Evolutionary conservation across 306 rosid species (phyloP).

Genomic region (Neltuma alba): DNA sequence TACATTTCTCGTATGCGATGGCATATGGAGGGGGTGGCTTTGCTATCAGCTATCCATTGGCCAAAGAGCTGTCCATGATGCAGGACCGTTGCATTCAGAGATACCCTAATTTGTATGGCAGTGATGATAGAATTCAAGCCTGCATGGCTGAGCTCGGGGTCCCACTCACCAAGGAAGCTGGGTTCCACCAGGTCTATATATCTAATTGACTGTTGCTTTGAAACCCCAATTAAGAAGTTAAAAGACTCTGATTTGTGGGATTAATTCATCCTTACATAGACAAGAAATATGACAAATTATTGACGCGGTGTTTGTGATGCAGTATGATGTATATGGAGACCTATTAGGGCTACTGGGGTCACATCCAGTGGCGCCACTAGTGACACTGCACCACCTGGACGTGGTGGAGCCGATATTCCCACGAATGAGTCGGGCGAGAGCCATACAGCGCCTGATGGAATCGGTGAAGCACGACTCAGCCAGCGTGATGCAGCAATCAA

Average conservation of each 20-base stretch:
- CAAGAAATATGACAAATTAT: too few relatives aligned
- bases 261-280: too few relatives aligned
- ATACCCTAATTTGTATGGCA: constrained; percentile 78
- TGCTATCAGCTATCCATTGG: constrained; percentile 86
- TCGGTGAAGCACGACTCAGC: constrained; percentile 66
- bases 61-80: constrained; percentile 74
- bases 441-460: constrained; percentile 61
- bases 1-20: constrained; percentile 78
- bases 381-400: constrained; percentile 80
- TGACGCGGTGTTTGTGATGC: constrained; percentile 29
- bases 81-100: constrained; percentile 82
- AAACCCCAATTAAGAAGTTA: too few relatives aligned
- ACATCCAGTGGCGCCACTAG: constrained; percentile 75
- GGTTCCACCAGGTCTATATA: constrained; percentile 81
- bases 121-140: constrained; percentile 90
- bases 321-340: constrained; percentile 89
- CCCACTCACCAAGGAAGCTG: constrained; percentile 78
- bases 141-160: constrained; percentile 92
- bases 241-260: too few relatives aligned
- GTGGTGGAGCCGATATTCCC: constrained; percentile 83
- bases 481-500: constrained; percentile 86
- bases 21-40: constrained; percentile 94
- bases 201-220: too few relatives aligned
- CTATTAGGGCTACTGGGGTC: constrained; percentile 77
- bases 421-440: constrained; percentile 43